Evolutionary conservation across 768 basidiomycete species (phyloP).

Genomic region (Leccinum boreale): DNA sequence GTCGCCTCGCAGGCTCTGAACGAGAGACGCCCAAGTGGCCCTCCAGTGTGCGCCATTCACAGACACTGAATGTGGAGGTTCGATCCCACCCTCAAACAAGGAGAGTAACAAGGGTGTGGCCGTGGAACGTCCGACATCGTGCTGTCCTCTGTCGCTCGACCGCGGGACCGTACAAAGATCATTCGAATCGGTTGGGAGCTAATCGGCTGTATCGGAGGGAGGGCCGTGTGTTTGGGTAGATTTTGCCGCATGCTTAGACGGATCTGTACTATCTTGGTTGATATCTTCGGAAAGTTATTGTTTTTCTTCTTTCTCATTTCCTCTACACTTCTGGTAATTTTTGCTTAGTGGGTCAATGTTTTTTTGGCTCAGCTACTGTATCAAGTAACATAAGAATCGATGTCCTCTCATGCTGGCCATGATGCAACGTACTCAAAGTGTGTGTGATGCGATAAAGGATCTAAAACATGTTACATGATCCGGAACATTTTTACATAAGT

Average conservation of each 20-base stretch:
- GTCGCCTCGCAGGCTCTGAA: not conserved
- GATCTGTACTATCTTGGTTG: not conserved
- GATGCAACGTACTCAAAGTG: not conserved
- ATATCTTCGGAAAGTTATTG: too few species aligned
- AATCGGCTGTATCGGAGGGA: not conserved
- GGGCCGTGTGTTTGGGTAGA: not conserved
- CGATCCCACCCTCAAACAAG: not conserved
- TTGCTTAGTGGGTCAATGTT: too few species aligned
- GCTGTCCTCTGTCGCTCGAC: not conserved
- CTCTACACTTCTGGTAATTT: too few species aligned
- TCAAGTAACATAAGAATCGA: not conserved
- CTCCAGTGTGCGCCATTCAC: constrained; percentile 6
- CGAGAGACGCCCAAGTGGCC: constrained; percentile 11
- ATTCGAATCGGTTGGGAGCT: not conserved
- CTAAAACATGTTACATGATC: not conserved
- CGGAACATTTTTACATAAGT: too few species aligned
- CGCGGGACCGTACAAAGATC: not conserved
- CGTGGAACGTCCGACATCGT: not conserved
- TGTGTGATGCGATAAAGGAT: not conserved
- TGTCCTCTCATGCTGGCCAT: not conserved
- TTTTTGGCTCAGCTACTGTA: not conserved
- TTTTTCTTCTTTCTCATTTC: too few species aligned
- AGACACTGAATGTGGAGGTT: not conserved
- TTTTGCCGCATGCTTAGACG: not conserved
- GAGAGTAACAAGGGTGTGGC: not conserved